These are phyloP conservation scores for Geosmithia putterillii DNA, from an alignment of 2,329 filamentous ascomycete genomes.

Conservation along the genomic window DNA sequence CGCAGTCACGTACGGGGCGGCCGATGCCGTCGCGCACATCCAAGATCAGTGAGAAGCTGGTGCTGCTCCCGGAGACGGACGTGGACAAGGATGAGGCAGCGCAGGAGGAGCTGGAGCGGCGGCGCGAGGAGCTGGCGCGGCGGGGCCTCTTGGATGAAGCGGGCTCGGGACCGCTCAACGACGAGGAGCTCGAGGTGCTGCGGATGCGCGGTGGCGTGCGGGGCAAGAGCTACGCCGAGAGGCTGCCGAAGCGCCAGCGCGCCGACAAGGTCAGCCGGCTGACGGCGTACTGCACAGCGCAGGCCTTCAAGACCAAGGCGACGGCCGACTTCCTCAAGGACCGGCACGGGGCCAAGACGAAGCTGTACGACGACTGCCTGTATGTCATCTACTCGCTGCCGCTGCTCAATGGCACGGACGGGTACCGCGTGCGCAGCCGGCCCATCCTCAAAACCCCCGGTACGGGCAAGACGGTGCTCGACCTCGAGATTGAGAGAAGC, in stretches of 20 bases:
- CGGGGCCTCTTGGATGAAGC: conserved; percentile 44
- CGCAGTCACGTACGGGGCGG: conserved; percentile 34
- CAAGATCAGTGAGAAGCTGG: conserved; percentile 94
- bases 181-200: conserved; percentile 55
- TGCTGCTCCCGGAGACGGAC: conserved; percentile 76
- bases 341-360: conserved; percentile 81
- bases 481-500: conserved; percentile 91
- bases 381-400: conserved; percentile 94
- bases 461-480: conserved; percentile 75
- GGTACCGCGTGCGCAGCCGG: conserved; percentile 79
- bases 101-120: conserved; percentile 24
- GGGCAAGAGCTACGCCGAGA: conserved; percentile 88
- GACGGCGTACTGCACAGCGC: conserved; percentile 92
- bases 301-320: conserved; percentile 79
- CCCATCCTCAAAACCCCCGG: conserved; percentile 88
- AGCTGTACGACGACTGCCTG: conserved; percentile 94
- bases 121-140: conserved; percentile 15
- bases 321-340: conserved; percentile 84
- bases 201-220: conserved; percentile 47
- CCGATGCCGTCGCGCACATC: conserved; percentile 74
- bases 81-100: conserved; percentile 47
- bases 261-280: conserved; percentile 80
- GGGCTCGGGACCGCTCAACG: conserved; percentile 39
- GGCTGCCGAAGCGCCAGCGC: conserved; percentile 76
- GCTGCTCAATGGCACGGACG: conserved; percentile 71